phyloP scores from a whole-genome alignment of 2,329 filamentous ascomycete genomes.

The Gaeumannomyces tritici region DNA sequence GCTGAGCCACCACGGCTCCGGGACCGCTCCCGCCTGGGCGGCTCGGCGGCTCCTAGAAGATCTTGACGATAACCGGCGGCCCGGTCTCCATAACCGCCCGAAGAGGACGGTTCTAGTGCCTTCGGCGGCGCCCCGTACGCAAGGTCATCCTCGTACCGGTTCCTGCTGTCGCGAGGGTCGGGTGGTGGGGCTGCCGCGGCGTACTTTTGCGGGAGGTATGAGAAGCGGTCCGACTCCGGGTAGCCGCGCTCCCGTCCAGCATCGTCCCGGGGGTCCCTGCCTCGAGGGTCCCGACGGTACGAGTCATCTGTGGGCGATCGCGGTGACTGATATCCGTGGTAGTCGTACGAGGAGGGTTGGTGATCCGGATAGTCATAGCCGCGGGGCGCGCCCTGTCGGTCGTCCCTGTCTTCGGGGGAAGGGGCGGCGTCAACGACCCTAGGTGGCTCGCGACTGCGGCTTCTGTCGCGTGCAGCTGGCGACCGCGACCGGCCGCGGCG shows the following conservation, averaged over 20 bases:
- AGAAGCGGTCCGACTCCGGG: slow-evolving; percentile 24
- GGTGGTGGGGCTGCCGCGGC: slow-evolving; percentile 8
- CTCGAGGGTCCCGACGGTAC: slow-evolving; percentile 23
- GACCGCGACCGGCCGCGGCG: slow-evolving; percentile 39
- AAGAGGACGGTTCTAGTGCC: slow-evolving; percentile 7
- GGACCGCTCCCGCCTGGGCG: slow-evolving; percentile 9
- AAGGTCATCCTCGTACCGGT: slow-evolving; percentile 4
- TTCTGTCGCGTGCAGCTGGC: slow-evolving; percentile 22
- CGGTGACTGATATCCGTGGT: slow-evolving; percentile 10
- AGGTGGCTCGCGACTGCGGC: slow-evolving; percentile 23
- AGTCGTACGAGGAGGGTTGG: background rate
- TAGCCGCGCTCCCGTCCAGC: background rate
- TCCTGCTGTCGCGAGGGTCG: background rate
- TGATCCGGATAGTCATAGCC: slow-evolving; percentile 19
- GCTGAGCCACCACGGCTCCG: slow-evolving; percentile 19
- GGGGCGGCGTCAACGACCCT: slow-evolving; percentile 31
- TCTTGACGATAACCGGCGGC: slow-evolving; percentile 18
- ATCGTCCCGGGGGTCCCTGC: slow-evolving; percentile 10
- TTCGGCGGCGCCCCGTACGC: slow-evolving; percentile 6
- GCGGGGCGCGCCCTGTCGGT: slow-evolving; percentile 19
- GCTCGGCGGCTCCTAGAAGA: slow-evolving; percentile 4
- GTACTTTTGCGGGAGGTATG: slow-evolving; percentile 39
- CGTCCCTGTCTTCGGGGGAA: slow-evolving; percentile 26
- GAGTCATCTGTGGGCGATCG: slow-evolving; percentile 13
- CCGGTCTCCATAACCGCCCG: slow-evolving; percentile 13